These are phyloP conservation scores for Dothideomycetes sp. DNA, from an alignment of 2,329 filamentous ascomycete genomes.

Conservation along the genomic window DNA sequence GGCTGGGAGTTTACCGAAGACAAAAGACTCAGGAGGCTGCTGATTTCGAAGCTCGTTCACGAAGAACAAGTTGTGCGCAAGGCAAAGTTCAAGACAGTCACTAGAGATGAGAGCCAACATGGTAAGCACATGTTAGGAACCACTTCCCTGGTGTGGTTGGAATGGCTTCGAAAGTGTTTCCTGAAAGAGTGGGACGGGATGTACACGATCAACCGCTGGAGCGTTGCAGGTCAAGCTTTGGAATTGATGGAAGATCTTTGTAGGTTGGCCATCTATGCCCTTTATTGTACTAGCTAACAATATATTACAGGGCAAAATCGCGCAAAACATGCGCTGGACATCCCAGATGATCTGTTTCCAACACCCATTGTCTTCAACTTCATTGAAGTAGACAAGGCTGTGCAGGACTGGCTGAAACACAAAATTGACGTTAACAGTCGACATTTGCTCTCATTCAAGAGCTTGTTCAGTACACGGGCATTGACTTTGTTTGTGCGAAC, in stretches of 20 bases:
- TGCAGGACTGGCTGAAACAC: constrained; percentile 60
- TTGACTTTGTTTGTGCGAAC: constrained; percentile 78
- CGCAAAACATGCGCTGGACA: too few relatives aligned
- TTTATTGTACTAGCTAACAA: too few relatives aligned
- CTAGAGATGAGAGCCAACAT: neutral
- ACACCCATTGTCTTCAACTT: constrained; percentile 68
- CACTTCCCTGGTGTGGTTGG: constrained; percentile 38
- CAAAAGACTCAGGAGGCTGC: constrained; percentile 4
- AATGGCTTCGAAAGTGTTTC: constrained; percentile 67
- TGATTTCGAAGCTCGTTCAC: neutral
- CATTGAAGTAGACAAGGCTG: constrained; percentile 65
- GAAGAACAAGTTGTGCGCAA: constrained; percentile 11
- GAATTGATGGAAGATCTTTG: constrained; percentile 55
- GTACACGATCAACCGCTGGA: constrained; percentile 58
- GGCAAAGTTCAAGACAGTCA: constrained; percentile 3
- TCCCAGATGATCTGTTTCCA: constrained; percentile 62
- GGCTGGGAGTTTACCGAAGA: constrained; percentile 6
- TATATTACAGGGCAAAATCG: too few relatives aligned
- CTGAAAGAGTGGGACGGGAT: constrained; percentile 73
- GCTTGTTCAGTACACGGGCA: constrained; percentile 63
- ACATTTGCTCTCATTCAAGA: constrained; percentile 73
- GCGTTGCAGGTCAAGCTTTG: constrained; percentile 67
- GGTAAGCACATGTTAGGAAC: constrained; percentile 7
- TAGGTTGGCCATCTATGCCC: too few relatives aligned
- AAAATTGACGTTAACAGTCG: constrained; percentile 51